Evolutionary conservation across 208 protist genomes (phyloP).

Genomic region (Trypanosoma congolense): DNA sequence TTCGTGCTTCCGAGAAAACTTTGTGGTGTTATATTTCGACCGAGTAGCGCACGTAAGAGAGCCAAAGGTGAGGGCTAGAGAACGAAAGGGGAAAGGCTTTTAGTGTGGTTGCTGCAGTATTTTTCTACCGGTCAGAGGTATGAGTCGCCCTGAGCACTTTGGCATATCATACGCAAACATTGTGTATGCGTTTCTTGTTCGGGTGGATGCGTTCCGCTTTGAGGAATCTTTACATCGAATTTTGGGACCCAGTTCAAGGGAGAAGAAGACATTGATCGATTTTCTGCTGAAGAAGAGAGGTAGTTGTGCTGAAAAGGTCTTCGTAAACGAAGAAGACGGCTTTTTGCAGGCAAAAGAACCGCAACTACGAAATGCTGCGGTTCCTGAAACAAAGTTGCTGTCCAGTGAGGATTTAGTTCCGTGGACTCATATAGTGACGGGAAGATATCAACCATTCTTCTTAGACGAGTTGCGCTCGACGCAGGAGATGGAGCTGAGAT

Average conservation of each 20-base stretch:
- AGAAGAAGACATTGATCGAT: constrained; percentile 13
- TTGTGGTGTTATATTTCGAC: too few relatives aligned
- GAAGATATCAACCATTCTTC: background rate
- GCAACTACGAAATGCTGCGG: background rate
- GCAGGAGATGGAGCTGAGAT: background rate
- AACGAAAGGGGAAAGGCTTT: too few relatives aligned
- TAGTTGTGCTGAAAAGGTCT: background rate
- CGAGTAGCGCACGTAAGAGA: too few relatives aligned
- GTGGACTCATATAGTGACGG: background rate
- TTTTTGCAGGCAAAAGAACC: background rate
- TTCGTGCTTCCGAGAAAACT: too few relatives aligned
- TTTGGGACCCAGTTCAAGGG: constrained; percentile 8
- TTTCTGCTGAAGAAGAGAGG: constrained; percentile 21
- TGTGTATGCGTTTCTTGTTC: constrained; percentile 19
- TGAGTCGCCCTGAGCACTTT: constrained; percentile 18
- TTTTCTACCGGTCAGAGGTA: background rate
- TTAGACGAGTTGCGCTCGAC: background rate
- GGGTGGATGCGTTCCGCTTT: constrained; percentile 6
- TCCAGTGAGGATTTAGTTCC: background rate
- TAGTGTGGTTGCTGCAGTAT: constrained; percentile 1
- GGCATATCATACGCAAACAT: constrained; percentile 29
- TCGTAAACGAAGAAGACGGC: background rate
- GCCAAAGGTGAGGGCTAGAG: too few relatives aligned
- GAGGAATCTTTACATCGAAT: constrained; percentile 9
- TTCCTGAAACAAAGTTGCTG: background rate